Conservation (phyloP, 2,329 filamentous ascomycete species). For the Ceratocystis lukuohia region DNA sequence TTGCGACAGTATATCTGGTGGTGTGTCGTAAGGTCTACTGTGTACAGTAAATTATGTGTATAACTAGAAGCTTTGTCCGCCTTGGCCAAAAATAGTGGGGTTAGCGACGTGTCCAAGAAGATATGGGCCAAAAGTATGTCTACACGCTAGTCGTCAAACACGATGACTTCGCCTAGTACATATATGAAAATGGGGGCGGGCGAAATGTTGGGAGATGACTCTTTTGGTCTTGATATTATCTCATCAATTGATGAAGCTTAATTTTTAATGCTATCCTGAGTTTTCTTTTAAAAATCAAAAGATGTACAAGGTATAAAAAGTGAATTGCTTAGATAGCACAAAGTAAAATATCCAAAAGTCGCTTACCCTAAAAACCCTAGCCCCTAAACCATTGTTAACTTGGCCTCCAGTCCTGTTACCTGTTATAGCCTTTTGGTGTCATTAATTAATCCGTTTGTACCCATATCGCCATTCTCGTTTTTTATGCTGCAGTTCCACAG, state of each 20-base stretch:
- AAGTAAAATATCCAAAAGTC: not conserved
- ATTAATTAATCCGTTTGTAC: not conserved
- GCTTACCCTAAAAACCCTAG: not conserved
- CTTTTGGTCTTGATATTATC: not conserved
- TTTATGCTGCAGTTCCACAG: constrained; percentile 3
- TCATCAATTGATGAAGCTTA: no score
- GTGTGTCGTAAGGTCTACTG: not conserved
- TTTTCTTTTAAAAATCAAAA: not conserved
- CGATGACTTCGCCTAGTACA: not conserved
- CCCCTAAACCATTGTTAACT: not conserved
- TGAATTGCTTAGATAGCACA: not conserved
- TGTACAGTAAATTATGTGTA: no score
- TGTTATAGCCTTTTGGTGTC: not conserved
- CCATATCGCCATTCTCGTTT: not conserved
- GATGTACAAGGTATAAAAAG: not conserved
- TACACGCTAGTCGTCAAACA: not conserved
- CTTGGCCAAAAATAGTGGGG: constrained; percentile 15
- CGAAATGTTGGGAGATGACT: not conserved
- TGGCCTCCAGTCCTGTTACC: not conserved
- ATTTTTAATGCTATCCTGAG: no score
- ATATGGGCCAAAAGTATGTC: constrained; percentile 7
- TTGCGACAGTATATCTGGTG: not conserved
- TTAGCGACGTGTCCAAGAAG: constrained; percentile 16
- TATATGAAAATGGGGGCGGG: not conserved
- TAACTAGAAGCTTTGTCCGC: not conserved